These are phyloP conservation scores for Bipolaris victoriae DNA, from an alignment of 2,329 filamentous ascomycete species.

Conservation along the genomic window DNA sequence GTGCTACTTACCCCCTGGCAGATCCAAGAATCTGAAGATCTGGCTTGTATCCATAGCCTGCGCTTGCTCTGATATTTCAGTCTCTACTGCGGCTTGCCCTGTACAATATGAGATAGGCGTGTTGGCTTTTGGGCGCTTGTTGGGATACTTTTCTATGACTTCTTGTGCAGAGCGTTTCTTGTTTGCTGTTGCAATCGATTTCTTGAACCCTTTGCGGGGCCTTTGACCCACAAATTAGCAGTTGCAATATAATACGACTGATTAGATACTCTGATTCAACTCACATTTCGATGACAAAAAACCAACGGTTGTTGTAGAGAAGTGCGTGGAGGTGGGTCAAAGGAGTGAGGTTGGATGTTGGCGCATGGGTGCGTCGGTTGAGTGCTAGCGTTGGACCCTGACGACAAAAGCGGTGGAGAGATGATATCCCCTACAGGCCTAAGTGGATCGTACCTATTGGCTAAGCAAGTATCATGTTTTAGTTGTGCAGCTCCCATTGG, in stretches of 20 bases:
- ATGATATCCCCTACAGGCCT: slow-evolving; percentile 5
- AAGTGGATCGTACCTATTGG: not conserved
- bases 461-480: not conserved
- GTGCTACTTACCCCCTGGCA: slow-evolving; percentile 28
- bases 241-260: not conserved
- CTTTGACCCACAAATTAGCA: slow-evolving; percentile 13
- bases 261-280: not conserved
- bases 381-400: not conserved
- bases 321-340: slow-evolving; percentile 11
- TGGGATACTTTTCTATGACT: not conserved
- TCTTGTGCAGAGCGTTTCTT: slow-evolving; percentile 9
- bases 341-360: slow-evolving; percentile 14
- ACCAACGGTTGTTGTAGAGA: not conserved
- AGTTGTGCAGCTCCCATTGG: not conserved
- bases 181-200: not conserved
- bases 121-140: slow-evolving; percentile 15
- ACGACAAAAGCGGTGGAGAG: slow-evolving; percentile 6
- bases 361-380: slow-evolving; percentile 1
- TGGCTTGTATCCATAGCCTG: not conserved
- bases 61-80: not conserved
- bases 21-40: slow-evolving; percentile 29
- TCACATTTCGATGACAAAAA: slow-evolving; percentile 3
- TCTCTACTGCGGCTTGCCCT: not conserved
- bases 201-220: slow-evolving; percentile 3
- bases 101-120: not conserved